Evolutionary conservation across 495 filamentous ascomycete species (phyloP), one percentile per base, ranked within the genome.

Genomic region (Aspergillus saccharolyticus): DNA sequence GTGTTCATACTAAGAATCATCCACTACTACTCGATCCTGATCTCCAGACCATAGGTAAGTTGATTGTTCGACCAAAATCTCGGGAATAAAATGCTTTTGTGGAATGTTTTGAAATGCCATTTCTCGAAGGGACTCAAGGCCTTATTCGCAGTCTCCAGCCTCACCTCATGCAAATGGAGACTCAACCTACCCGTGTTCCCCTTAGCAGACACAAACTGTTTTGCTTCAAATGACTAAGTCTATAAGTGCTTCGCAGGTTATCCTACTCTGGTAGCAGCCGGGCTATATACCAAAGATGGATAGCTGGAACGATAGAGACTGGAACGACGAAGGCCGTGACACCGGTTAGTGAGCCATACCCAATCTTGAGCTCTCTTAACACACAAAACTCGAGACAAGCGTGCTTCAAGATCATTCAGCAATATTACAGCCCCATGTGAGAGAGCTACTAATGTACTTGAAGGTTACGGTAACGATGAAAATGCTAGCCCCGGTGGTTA

Each of bases 401-500:
- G 21, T 52, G 12, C 33, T 17, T 43, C 44, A 15, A 15, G 0
- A 16, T 14, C 17, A n/a, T 5, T 30, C 20, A 42, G 15, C 45
- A 53, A 7, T 14, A 28, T 6, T 3, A 1, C 8, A 9, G 9
- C 18, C 18, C 24, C 43, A 5, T 16, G 4, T 0, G 24, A 46
- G 14, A 14, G 12, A 6, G 1, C n/a, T 14, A 24, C 53, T 63
- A 43, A 56, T 17, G 2, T n/a, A 16, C 15, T 12, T 0, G 4
- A 17, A 61, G 64, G 43, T 9, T 54, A 24, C n/a, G 30, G 53
- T 0, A 59, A 42, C 18, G 56, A 64, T 25, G 64, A 66, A 24
- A 66, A 66, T 45, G 12, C 28, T 33, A 60, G 58, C 2, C 59
- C 56, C 17, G 51, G 56, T 20, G 59, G 44, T 22, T 57, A 55